Evolutionary conservation across 1,284 basidiomycete species (phyloP).

Genomic region (Ganoderma leucocontextum): DNA sequence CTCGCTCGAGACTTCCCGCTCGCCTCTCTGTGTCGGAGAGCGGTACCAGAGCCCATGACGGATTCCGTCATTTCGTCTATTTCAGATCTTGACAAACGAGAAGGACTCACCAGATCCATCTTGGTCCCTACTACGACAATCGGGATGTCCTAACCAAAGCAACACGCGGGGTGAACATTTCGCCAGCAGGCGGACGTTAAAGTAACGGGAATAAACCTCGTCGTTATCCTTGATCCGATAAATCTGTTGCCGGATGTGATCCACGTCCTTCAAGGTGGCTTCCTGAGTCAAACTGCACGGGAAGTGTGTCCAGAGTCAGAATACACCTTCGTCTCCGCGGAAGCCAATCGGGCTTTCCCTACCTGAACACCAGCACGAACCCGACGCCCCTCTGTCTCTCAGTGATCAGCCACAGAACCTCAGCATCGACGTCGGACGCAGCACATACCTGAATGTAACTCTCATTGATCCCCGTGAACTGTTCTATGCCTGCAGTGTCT

Average conservation of each 20-base stretch:
- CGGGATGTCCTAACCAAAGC: constrained; percentile 61
- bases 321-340: background rate
- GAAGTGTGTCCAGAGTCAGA: constrained; percentile 5
- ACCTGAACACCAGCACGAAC: constrained; percentile 88
- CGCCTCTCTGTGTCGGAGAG: constrained; percentile 54
- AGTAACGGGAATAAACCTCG: constrained; percentile 47
- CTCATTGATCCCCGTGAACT: constrained; percentile 82
- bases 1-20: constrained; percentile 79
- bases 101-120: constrained; percentile 67
- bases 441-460: constrained; percentile 74
- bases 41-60: background rate
- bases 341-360: constrained; percentile 18
- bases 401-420: background rate
- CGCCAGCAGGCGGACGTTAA: background rate
- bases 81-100: background rate
- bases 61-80: background rate
- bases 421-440: constrained; percentile 4
- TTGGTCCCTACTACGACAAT: constrained; percentile 92
- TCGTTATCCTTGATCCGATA: constrained; percentile 79
- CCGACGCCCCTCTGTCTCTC: constrained; percentile 68
- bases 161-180: background rate
- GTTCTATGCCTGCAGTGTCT: constrained; percentile 92
- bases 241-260: constrained; percentile 83
- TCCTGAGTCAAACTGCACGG: constrained; percentile 76
- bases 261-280: constrained; percentile 79